Evolutionary conservation across 1,139 yeast species (phyloP), one percentile per base, ranked within the genome.

Genomic region (Saccharomyces pastorianus): DNA sequence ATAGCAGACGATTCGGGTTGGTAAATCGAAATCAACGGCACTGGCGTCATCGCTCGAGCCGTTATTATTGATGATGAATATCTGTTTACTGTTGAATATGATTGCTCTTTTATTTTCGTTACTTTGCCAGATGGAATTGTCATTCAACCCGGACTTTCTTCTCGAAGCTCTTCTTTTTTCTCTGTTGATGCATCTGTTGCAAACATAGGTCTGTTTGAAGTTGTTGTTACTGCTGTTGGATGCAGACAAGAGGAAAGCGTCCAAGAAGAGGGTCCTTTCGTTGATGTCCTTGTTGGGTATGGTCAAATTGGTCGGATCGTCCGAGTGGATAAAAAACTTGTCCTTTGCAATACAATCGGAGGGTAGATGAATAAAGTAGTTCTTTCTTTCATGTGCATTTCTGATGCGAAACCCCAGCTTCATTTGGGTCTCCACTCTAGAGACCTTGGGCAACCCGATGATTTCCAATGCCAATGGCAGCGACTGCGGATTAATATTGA

Each of bases 361-460:
- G 1, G 98, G 96, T 48, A 93, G 72, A 67, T 88, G 93, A 46
- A 93, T 71, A n/a, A 26, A 34, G 38, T 20, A 5, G 6, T 48
- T 41, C 4, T 46, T 8, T 38, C 48, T 17, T 9, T 88, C 80
- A 2, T 96, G 96, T 34, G 82, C 76, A 50, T 89, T 74, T 6
- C 79, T 71, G 6, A 38, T 38, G 7, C 44, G 44, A 28, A 93
- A 72, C 51, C 80, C 77, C 55, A 93, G 74, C 68, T 89, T 91
- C 67, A 91, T 88, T 72, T 93, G 98, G 23, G 97, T 93, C 71
- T 93, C 99, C 5, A 93, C 98, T 60, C 99, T 80, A 9, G 96
- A 88, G 62, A 83, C 83, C 13, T 79, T 71, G 1, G 97, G 97
- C 51, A 91, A 73, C 54, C 83, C 85, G 9, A 77, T 72, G 1